Evolutionary conservation across 345 rosid genomes (phyloP).

Genomic region (Arabidopsis suecica): DNA sequence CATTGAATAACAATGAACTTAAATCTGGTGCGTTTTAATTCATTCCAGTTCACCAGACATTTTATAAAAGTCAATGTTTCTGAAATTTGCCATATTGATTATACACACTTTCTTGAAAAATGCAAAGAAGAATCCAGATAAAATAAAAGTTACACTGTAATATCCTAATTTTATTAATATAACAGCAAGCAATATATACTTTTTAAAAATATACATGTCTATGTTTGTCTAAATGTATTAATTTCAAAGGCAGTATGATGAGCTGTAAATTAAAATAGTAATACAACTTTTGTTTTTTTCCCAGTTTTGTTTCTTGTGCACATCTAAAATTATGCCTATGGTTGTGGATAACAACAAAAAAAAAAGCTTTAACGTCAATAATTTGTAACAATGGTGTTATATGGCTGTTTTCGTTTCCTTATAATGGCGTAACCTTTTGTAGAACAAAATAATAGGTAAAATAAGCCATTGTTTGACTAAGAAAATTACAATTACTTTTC

Average conservation of each 20-base stretch:
- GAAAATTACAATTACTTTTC: conserved; percentile 19
- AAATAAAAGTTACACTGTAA: not conserved
- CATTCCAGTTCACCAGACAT: not conserved
- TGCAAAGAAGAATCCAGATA: not conserved
- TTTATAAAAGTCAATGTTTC: conserved; percentile 29
- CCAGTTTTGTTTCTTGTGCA: conserved; percentile 20
- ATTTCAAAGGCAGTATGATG: not conserved
- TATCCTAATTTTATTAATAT: not conserved
- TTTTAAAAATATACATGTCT: not conserved
- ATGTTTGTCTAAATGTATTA: not conserved
- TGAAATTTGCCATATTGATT: conserved; percentile 17
- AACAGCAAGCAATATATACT: not conserved
- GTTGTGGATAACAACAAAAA: conserved; percentile 36
- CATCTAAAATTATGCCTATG: conserved; percentile 39
- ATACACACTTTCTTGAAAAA: not conserved
- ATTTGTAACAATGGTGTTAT: conserved; percentile 24
- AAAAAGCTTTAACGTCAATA: conserved; percentile 22
- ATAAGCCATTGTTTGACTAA: conserved; percentile 38
- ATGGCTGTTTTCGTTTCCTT: conserved; percentile 21
- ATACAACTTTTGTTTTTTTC: not conserved
- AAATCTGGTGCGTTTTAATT: conserved; percentile 20
- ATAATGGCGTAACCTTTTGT: conserved; percentile 29
- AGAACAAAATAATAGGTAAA: conserved; percentile 32
- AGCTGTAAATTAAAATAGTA: conserved; percentile 32
- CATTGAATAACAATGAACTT: not conserved